Evolutionary conservation across 1,284 basidiomycete genomes (phyloP).

Genomic region (Malassezia japonica): DNA sequence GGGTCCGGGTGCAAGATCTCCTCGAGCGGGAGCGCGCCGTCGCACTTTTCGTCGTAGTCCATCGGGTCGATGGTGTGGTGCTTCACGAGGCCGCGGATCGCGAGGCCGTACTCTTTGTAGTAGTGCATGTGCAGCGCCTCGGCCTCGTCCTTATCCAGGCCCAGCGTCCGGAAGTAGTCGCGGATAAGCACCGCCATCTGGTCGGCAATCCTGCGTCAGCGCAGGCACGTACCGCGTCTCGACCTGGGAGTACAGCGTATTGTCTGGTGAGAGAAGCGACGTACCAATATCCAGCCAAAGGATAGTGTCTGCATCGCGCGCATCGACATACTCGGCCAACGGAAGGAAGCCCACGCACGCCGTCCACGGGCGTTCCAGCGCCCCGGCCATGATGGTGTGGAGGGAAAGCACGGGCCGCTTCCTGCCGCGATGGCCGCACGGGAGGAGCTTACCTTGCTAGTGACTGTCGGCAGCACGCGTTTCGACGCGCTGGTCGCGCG

Average conservation of each 20-base stretch:
- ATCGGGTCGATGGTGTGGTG: constrained; percentile 75
- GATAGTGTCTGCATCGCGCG: constrained; percentile 46
- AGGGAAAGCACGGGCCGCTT: not conserved
- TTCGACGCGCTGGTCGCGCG: constrained; percentile 32
- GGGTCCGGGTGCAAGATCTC: constrained; percentile 64
- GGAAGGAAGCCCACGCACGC: constrained; percentile 22
- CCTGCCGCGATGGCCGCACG: no score
- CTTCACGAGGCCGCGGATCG: constrained; percentile 67
- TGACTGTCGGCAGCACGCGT: constrained; percentile 34
- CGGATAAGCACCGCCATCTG: constrained; percentile 71
- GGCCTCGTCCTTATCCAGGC: constrained; percentile 62
- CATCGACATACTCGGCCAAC: constrained; percentile 6
- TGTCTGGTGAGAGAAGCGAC: constrained; percentile 52
- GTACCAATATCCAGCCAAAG: constrained; percentile 66
- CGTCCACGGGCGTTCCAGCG: constrained; percentile 6
- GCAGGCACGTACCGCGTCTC: constrained; percentile 11
- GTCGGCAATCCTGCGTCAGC: constrained; percentile 56
- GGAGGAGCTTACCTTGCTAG: constrained; percentile 20
- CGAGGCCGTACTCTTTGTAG: constrained; percentile 68
- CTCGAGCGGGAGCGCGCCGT: constrained; percentile 71
- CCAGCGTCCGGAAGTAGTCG: constrained; percentile 66
- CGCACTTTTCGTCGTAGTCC: constrained; percentile 75
- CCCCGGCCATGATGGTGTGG: not conserved
- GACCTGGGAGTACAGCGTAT: constrained; percentile 59
- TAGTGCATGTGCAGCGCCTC: constrained; percentile 64